Base-by-base conservation (phyloP, 140 eudicot genomes). In the Flaveria floridana region DNA sequence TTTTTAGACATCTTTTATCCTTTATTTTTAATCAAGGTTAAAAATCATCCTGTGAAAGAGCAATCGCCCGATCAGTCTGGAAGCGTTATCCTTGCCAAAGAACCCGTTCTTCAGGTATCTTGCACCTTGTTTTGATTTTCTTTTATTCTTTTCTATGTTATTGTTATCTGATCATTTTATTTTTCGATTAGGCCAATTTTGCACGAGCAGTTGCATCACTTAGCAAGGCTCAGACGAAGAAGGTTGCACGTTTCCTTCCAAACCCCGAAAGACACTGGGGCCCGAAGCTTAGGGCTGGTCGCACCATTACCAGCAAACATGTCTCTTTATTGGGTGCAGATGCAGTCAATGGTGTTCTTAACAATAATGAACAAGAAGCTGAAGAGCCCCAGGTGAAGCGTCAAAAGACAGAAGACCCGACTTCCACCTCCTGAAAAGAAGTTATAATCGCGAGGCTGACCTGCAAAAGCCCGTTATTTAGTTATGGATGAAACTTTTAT, bases 231-330 rank as follows among this genome's bases (percentile, higher is more conserved):
- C 96, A 89, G 59, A 88, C 96, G 16, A 93, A 90, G 86, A 93
- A 88, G 81, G 91, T 90, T 5, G 96, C 97, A 53, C 89, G 96
- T 1, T 93, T 88, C 63, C 97, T 88, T 74, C 97, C 97, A 1
- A 93, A 93, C 71, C 98, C 98, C 0, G 97, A 93, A 85, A 82
- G 84, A 63, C 88, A 93, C 48, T 93, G 97, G 94, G 97, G 97
- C 39, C 96, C 97, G 9, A 88, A 93, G 78, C 87, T 93, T 3
- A 84, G 96, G 79, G 98, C 97, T 3, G 98, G 97, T 39, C 96
- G 94, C 20, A 82, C 84, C 48, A 82, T 93, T 59, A 93, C 98
- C 44, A 85, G 89, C 85, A 93, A 93, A 81, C 97, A 93, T 25
- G 84, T 74, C 2, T 93, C 94, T 6, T 82, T 93, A 79, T 82